Evolutionary conservation across 805 yeast genomes (phyloP).

Genomic region (Metschnikowia rubicola): DNA sequence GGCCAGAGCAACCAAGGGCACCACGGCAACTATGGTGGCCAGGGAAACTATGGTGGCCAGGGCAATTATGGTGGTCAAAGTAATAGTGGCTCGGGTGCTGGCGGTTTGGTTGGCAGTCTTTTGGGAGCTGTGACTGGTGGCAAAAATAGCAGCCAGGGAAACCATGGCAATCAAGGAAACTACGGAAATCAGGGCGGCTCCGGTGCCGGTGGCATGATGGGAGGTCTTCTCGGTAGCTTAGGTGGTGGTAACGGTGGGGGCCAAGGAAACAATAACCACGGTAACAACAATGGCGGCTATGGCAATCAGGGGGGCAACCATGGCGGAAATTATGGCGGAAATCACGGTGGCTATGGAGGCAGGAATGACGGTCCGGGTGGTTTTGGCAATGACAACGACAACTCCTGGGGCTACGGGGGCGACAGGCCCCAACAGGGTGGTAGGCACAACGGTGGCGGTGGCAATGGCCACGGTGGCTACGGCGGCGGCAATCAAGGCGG

Average conservation of each 20-base stretch:
- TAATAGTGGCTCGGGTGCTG: conserved; percentile 2
- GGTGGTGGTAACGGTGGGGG: too few species aligned
- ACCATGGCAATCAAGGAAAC: conserved; percentile 12
- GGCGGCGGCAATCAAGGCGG: conserved; percentile 3
- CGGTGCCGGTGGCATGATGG: conserved; percentile 22
- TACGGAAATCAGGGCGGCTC: conserved; percentile 20
- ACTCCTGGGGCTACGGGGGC: conserved; percentile 12
- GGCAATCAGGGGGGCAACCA: neutral
- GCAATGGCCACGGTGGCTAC: conserved; percentile 3
- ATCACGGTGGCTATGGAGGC: conserved; percentile 3
- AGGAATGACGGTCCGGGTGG: conserved; percentile 1
- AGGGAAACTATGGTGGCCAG: conserved; percentile 6
- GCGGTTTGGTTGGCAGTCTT: conserved; percentile 23
- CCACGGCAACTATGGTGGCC: neutral
- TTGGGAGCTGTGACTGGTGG: conserved; percentile 26
- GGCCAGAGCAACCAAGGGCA: neutral
- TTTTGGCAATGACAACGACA: conserved; percentile 3
- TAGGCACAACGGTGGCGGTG: conserved; percentile 4
- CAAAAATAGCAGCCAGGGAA: conserved; percentile 28
- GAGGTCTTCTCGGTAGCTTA: conserved; percentile 24
- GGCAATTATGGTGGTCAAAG: conserved; percentile 6
- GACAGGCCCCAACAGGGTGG: conserved; percentile 6
- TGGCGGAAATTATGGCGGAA: conserved; percentile 1
- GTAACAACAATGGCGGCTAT: neutral
- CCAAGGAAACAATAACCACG: neutral